Evolutionary conservation across 2,329 filamentous ascomycete species (phyloP), one percentile per base, ranked within the genome.

Genomic region (Cladosporium sp.): DNA sequence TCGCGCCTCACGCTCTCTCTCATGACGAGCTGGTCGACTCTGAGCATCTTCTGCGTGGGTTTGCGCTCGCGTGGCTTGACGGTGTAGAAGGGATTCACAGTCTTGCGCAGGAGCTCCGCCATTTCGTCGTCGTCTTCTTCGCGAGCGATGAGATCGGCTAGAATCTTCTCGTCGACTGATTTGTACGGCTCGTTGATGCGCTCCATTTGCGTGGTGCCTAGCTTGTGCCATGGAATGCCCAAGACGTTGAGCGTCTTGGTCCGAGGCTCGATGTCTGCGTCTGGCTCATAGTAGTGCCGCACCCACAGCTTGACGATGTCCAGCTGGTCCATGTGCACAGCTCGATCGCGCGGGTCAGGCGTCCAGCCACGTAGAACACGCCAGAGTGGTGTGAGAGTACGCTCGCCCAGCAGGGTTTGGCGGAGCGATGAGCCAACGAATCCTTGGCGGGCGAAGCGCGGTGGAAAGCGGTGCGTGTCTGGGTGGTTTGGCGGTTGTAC

Each of bases 261-360:
- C 21, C 70, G 61, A 16, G 54, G 30, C n/a, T 57, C 30, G 25
- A 67, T 65, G 10, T 75, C 66, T 0, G 69, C 71, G 1, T 68
- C 70, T 13, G 77, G 77, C 0, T 74, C 71, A 67, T 85, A 84
- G 67, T 84, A 81, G 76, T 89, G 90, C 23, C 84, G 80, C 5
- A 89, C 76, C 72, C 84, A 86, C 67, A 87, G 81, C 60, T 81
- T 76, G n/a, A 89, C 61, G 3, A 88, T 72, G 53, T 91, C 87
- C 2, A 79, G 60, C 1, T 80, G 69, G 5, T 76, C 80, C 16
- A 75, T 70, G 1, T 66, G 66, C 26, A 66, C 46, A 10, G 53
- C 64, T 6, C 66, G 66, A n/a, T 70, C 67, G 5, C 49, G 53
- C 14, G 64, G 65, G 6, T 67, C 66, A 5, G 70, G 70, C n/a